A percentile compares a stretch with the other conserved stretches of the same genome.
phyloP scores from a whole-genome alignment of 139 green algal species.

The Marvania coccoides region DNA sequence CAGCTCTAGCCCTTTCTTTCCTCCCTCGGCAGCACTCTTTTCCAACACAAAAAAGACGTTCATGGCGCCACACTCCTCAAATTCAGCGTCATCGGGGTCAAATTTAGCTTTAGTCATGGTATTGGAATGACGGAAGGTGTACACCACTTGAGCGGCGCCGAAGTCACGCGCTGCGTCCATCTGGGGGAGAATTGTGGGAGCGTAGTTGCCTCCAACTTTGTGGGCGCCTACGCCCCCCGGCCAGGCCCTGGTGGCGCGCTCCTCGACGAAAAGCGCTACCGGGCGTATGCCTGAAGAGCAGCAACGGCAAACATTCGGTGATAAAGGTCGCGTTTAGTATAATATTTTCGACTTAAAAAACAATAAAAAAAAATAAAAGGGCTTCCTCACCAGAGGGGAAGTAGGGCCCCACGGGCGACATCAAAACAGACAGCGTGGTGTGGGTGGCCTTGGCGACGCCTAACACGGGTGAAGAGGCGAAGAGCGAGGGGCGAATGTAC shows the following conservation, averaged over 20 bases:
- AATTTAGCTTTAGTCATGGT: neutral
- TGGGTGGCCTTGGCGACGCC: constrained; percentile 39
- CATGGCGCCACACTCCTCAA: constrained; percentile 73
- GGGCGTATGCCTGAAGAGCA: constrained; percentile 29
- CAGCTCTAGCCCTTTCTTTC: constrained; percentile 41
- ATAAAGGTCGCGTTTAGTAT: neutral
- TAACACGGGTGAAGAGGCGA: constrained; percentile 36
- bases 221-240: constrained; percentile 59
- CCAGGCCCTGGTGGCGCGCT: constrained; percentile 54
- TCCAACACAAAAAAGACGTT: constrained; percentile 79
- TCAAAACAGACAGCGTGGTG: constrained; percentile 51
- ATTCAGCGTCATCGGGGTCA: constrained; percentile 16
- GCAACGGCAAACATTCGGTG: neutral
- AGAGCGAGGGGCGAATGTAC: constrained; percentile 72
- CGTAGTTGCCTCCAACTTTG: constrained; percentile 77
- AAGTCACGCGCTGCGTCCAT: constrained; percentile 9
- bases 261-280: constrained; percentile 67
- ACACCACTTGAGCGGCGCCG: constrained; percentile 35
- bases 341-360: neutral
- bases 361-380: no score
- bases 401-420: constrained; percentile 77
- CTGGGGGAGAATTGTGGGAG: constrained; percentile 62
- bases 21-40: constrained; percentile 8
- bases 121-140: constrained; percentile 12
- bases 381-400: no score